These are phyloP conservation scores for Heliosperma pusillum DNA, from an alignment of 148 eudicot species.

Conservation along the genomic window DNA sequence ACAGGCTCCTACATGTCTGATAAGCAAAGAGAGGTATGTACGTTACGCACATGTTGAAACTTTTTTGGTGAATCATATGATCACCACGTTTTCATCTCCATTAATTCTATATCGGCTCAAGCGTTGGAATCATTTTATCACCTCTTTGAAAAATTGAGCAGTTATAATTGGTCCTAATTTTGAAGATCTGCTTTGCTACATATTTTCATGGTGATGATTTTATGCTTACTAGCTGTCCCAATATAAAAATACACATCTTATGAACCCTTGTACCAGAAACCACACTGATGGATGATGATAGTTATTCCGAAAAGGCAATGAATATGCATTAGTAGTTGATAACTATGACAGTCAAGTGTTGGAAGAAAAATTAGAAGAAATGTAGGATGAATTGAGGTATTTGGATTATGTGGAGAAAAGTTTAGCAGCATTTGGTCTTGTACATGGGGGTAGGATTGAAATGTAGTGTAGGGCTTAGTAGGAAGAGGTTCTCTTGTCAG, in stretches of 20 bases:
- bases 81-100: background rate
- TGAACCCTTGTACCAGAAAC: background rate
- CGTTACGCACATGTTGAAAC: background rate
- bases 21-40: slow-evolving; percentile 80
- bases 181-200: slow-evolving; percentile 4
- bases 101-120: background rate
- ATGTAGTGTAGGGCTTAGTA: background rate
- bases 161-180: background rate
- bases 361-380: background rate
- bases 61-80: background rate
- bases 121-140: background rate
- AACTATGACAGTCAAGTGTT: background rate
- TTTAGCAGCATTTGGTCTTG: background rate
- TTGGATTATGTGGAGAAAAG: background rate
- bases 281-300: background rate
- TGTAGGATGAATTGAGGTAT: background rate
- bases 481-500: background rate
- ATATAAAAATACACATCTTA: background rate
- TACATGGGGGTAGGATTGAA: background rate
- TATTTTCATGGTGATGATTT: background rate
- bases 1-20: slow-evolving; percentile 85
- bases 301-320: background rate
- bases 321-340: background rate
- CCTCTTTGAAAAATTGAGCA: slow-evolving; percentile 1
- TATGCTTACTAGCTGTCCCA: background rate